These are phyloP conservation scores for Cyberlindnera mrakii DNA, from an alignment of 805 yeast species.

Conservation along the genomic window DNA sequence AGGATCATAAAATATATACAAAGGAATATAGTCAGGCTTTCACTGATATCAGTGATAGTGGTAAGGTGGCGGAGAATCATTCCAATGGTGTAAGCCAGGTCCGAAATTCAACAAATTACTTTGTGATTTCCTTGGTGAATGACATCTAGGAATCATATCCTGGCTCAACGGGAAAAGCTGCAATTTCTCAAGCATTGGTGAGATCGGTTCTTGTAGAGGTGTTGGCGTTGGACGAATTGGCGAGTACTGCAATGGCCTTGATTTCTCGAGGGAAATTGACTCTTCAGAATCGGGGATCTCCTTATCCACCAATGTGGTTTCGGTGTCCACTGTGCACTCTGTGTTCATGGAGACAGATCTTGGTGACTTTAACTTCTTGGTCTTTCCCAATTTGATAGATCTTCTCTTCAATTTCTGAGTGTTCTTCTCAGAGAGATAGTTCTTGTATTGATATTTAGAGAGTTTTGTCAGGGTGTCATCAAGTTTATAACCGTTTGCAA, in stretches of 20 bases:
- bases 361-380: slow-evolving; percentile 4
- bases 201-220: slow-evolving; percentile 1
- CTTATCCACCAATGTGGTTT: slow-evolving; percentile 16
- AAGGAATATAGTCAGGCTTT: no score
- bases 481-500: slow-evolving; percentile 7
- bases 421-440: slow-evolving; percentile 20
- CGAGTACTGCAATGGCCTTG: no score
- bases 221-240: not conserved
- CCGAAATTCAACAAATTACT: slow-evolving; percentile 18
- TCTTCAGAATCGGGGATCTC: not conserved
- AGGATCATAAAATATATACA: no score
- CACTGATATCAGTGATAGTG: slow-evolving; percentile 4
- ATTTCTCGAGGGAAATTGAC: not conserved
- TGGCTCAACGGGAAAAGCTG: not conserved
- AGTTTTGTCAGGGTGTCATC: slow-evolving; percentile 20
- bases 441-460: slow-evolving; percentile 22
- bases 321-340: slow-evolving; percentile 4
- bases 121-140: slow-evolving; percentile 23
- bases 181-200: slow-evolving; percentile 14
- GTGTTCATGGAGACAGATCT: slow-evolving; percentile 11
- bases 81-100: slow-evolving; percentile 13
- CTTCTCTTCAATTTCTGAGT: slow-evolving; percentile 15
- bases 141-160: slow-evolving; percentile 5
- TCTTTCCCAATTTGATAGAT: slow-evolving; percentile 15
- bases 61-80: slow-evolving; percentile 14